Base-by-base conservation (phyloP, 495 filamentous ascomycete species). In the Durotheca rogersii region DNA sequence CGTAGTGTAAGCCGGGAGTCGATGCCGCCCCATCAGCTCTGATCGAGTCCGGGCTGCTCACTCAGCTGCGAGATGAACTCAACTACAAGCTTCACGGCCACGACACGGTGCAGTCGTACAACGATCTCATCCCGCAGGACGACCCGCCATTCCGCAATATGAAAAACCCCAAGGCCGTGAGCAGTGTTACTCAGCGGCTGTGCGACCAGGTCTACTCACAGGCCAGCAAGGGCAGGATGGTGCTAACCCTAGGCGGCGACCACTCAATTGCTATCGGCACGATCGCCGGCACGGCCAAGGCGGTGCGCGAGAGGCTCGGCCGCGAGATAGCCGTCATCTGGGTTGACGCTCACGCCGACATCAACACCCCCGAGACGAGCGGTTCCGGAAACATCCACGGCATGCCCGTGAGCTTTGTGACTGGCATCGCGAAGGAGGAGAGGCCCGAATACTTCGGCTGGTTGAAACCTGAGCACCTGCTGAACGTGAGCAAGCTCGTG, bases 271-370 rank as follows among this genome's bases (percentile, higher is more conserved):
- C 94, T 41, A 94, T 99, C 62, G 93, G 93, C 30, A 90, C 88
- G 16, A 81, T 97, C 47, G 83, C 85, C 12, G 93, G 93, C 3
- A 86, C 84, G 1, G 84, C 89, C 27, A 87, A 85, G 71, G 93
- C 93, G 0, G 85, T 90, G 42, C 80, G 85, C 27, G 90, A 97
- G 74, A 73, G 93, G 21, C 67, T 93, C 47, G 81, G 83, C 10
- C 75, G 83, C 31, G 91, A 96, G 50, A 80, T 95, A 35, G 92
- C 89, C 0, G 88, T 99, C 6, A 92, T 99, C 63, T 99, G 93
- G 93, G 93, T 99, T 4, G 93, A 99, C 69, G 93, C 93, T 15
- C 93, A 99, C 64, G 88, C 91, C 15, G 93, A 97, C 63, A 95
- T 99, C 76, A 99, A 99, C 69, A 87, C 87, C 7, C 93, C 93